Conservation (phyloP, 306 rosid genomes). For the Vigna nakashimae region DNA sequence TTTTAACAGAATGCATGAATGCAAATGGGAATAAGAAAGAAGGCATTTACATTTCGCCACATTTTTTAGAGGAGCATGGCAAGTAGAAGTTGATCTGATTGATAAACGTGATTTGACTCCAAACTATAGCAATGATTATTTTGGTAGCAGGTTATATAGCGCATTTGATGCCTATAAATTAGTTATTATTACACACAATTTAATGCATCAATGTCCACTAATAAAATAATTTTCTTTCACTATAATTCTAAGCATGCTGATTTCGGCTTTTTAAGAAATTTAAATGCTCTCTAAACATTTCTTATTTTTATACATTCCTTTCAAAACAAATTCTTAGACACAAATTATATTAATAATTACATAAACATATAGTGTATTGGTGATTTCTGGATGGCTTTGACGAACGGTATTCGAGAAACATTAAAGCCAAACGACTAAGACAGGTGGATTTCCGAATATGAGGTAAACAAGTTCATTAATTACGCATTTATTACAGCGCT, state of each 20-base stretch:
- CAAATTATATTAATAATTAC: not conserved
- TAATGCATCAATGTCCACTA: conserved; percentile 36
- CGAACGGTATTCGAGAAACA: too few relatives aligned
- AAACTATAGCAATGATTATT: conserved; percentile 19
- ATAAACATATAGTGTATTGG: rapidly evolving
- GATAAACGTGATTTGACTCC: too few relatives aligned
- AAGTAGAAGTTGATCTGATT: too few relatives aligned
- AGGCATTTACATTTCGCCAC: too few relatives aligned
- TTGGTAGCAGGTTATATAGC: conserved; percentile 13
- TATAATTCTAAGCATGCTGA: conserved; percentile 28
- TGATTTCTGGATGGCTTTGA: too few relatives aligned
- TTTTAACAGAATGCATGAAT: too few relatives aligned
- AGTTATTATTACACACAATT: not conserved
- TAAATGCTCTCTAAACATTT: conserved; percentile 6
- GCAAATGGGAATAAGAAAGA: too few relatives aligned
- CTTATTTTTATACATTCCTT: not conserved
- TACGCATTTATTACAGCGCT: too few relatives aligned
- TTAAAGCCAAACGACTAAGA: too few relatives aligned
- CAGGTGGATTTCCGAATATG: rapidly evolving
- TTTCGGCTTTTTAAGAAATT: not conserved
- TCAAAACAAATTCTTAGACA: not conserved
- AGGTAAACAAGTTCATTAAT: too few relatives aligned
- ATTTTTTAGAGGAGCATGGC: too few relatives aligned
- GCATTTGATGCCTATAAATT: conserved; percentile 36
- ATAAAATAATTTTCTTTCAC: conserved; percentile 33